Evolutionary conservation across 805 yeast species (phyloP), one percentile per base, ranked within the genome.

Genomic region (Candida insectorum): DNA sequence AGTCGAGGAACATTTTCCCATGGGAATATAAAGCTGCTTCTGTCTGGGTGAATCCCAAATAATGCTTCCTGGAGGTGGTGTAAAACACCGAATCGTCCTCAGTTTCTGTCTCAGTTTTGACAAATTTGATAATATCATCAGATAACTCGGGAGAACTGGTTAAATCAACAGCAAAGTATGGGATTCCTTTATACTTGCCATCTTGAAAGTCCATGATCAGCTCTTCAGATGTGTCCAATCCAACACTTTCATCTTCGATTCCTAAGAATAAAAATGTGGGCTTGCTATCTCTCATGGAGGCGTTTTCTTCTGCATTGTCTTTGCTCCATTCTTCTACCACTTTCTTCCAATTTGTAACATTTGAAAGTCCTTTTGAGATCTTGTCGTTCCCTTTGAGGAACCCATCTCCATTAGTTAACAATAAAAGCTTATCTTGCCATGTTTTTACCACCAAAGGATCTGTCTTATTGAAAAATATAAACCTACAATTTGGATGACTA

Each of bases 1-100:
- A 91, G 56, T 89, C 95, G 34, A 88, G 51, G 51, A 79, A 84
- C 79, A 84, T 86, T 38, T 81, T 77, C 0, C 85, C 91, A 51
- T 89, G 93, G 3, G 95, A 81, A 43, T 76, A 81, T 15, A 87
- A 52, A 3, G 86, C 76, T 0, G 87, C 82, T 32, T 81, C 83
- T 13, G 36, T 40, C 23, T 48, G 41, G 26, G 52, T 48, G 36
- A 66, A 62, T 8, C 56, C 54, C 35, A 69, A 49, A 27, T 52
- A 49, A 37, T 66, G 65, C 28, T 59, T 62, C 32, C 70, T 40
- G 5, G 69, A 54, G 26, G 49, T 44, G n/a, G 62, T 51, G 45
- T 53, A 69, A 28, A 56, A 52, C 16, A 54, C 23, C 12, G 39
- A 24, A n/a, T 30, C 39, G 2, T 37, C 45, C 5, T 43, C 39